phyloP scores from a whole-genome alignment of 2,329 filamentous ascomycete genomes.

The Blumeriella jaapii region DNA sequence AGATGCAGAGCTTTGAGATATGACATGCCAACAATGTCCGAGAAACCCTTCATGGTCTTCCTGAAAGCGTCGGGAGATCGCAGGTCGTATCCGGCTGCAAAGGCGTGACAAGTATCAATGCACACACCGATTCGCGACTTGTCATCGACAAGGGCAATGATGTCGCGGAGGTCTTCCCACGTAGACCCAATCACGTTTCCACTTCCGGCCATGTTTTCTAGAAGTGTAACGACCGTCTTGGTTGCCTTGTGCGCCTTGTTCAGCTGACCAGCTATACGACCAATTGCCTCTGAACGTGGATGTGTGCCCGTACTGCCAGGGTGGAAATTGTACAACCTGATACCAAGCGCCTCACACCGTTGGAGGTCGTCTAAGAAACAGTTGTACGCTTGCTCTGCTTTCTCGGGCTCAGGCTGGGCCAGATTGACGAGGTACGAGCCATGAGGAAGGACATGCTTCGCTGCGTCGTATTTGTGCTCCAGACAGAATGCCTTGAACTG shows the following conservation, averaged over 20 bases:
- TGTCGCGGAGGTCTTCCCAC: conserved; percentile 77
- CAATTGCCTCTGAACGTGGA: conserved; percentile 56
- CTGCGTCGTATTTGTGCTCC: conserved; percentile 58
- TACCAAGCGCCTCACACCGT: conserved; percentile 76
- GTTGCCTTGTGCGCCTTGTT: conserved; percentile 74
- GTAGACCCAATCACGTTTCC: conserved; percentile 79
- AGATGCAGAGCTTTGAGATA: conserved; percentile 83
- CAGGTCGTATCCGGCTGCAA: conserved; percentile 87
- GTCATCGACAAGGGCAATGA: conserved; percentile 69
- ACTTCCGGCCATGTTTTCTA: conserved; percentile 91
- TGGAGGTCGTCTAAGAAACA: conserved; percentile 80
- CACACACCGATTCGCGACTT: conserved; percentile 84
- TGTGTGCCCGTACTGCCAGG: conserved; percentile 71
- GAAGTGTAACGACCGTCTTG: conserved; percentile 62
- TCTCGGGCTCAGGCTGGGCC: conserved; percentile 67
- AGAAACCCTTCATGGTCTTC: conserved; percentile 64
- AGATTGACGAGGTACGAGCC: conserved; percentile 96
- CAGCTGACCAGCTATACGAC: conserved; percentile 68
- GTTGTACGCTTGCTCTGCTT: conserved; percentile 75
- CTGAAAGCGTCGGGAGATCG: conserved; percentile 63
- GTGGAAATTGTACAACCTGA: conserved; percentile 95
- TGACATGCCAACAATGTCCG: conserved; percentile 60
- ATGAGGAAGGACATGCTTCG: conserved; percentile 72
- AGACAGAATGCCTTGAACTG: conserved; percentile 60
- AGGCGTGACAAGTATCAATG: conserved; percentile 92